phyloP scores from a whole-genome alignment of 2,329 filamentous ascomycete genomes.

The Aureobasidium musti region DNA sequence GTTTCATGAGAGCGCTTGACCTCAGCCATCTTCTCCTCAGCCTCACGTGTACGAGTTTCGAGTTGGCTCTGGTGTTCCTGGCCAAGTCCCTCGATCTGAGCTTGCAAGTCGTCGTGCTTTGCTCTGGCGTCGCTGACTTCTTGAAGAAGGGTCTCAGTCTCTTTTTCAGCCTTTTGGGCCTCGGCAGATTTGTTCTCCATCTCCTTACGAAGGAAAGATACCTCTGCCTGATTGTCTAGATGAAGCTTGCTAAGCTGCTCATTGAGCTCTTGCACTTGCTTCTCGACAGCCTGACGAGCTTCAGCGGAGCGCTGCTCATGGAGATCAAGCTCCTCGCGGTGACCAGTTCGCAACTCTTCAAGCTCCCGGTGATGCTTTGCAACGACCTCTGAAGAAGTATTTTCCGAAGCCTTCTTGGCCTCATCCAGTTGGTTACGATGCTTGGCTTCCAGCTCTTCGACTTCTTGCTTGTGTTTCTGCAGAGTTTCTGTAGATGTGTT shows the following conservation, averaged over 20 bases:
- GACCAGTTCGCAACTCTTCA: background rate
- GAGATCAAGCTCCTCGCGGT: background rate
- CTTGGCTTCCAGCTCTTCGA: background rate
- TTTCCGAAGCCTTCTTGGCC: constrained; percentile 4
- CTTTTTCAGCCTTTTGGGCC: background rate
- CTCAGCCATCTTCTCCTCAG: constrained; percentile 5
- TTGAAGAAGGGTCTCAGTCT: constrained; percentile 3
- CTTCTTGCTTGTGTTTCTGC: constrained; percentile 19
- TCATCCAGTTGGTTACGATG: background rate
- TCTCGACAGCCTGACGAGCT: constrained; percentile 17
- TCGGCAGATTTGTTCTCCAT: constrained; percentile 8
- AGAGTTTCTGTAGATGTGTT: background rate
- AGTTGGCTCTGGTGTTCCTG: constrained; percentile 8
- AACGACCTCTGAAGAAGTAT: background rate
- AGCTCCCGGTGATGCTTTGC: constrained; percentile 6
- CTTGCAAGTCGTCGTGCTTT: constrained; percentile 15
- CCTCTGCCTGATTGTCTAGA: constrained; percentile 1
- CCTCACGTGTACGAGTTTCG: background rate
- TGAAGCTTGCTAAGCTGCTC: constrained; percentile 23
- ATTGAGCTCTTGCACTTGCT: constrained; percentile 16
- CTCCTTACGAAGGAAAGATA: constrained; percentile 2
- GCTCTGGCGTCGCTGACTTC: constrained; percentile 9
- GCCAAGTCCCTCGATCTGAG: constrained; percentile 9
- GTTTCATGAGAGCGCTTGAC: constrained; percentile 5
- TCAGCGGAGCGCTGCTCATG: background rate